phyloP scores from a whole-genome alignment of 2,329 filamentous ascomycete species.

The Arthrobotrys iridis region DNA sequence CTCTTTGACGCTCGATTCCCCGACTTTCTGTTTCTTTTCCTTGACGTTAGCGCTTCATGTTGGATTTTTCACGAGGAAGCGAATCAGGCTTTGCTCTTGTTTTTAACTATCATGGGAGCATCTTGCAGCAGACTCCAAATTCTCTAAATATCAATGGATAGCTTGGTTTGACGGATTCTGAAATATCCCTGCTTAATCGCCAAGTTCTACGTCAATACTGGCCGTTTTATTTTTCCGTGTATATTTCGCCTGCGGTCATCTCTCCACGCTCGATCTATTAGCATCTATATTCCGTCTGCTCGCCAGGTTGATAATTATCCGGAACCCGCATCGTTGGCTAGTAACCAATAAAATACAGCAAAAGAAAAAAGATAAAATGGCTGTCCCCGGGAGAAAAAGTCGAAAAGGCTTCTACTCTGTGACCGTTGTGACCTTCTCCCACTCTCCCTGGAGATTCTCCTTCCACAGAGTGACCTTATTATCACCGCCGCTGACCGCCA shows the following conservation, averaged over 20 bases:
- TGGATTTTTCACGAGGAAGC: neutral
- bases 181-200: neutral
- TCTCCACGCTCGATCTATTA: too few relatives aligned
- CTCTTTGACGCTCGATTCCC: neutral
- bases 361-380: neutral
- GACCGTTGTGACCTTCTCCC: constrained; percentile 97
- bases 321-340: constrained; percentile 26
- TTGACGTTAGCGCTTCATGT: neutral
- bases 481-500: constrained; percentile 91
- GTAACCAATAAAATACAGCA: constrained; percentile 44
- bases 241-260: neutral
- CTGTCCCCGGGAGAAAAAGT: neutral
- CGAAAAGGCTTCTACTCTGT: constrained; percentile 75
- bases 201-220: neutral
- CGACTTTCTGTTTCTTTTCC: neutral
- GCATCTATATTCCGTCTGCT: too few relatives aligned
- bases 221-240: neutral
- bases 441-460: constrained; percentile 94
- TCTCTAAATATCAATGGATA: neutral
- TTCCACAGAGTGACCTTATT: constrained; percentile 99
- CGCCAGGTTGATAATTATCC: too few relatives aligned
- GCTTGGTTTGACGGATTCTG: neutral
- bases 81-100: neutral
- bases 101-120: neutral
- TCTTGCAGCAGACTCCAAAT: neutral